Evolutionary conservation across 129 eudicot genomes (phyloP), one percentile per base, ranked within the genome.

Genomic region (Helianthus tuberosus): DNA sequence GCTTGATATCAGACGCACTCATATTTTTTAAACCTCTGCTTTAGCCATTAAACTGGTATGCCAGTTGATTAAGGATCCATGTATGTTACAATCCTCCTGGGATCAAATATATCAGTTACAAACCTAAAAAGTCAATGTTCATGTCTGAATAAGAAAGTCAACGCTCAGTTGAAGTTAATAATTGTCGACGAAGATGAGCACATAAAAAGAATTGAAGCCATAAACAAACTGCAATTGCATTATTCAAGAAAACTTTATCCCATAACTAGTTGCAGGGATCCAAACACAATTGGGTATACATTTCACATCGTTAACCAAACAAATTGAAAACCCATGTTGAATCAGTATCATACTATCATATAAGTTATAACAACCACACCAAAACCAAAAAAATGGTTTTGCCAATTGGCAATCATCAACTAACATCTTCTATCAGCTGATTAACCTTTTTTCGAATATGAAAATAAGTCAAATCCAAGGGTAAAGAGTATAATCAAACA

Each of bases 381-480:
- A 72, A 68, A 68, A 38, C 46, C 54, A 47, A 53, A 69, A 54
- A 39, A 39, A 46, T 66, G 65, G 72, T 72, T 47, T 62, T 20
- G 48, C 36, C 69, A 9, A 60, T 49, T 39, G 71, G 52, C 78
- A 59, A 64, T 57, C 82, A 67, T 77, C 75, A 77, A 77, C 73
- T 5, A 58, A 77, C 71, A 71, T 69, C 72, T 53, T 76, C 77
- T 38, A 54, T 49, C 67, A 77, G 71, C 12, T 14, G 60, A 66
- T 38, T 58, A 73, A 55, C 66, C 47, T 79, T 67, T 54, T 51
- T 61, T 57, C 75, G 5, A 63, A 65, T 76, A 69, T 63, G 43
- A 68, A 75, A 68, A 79, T 29, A 20, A 71, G 72, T 69, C 50
- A 62, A 75, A 73, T 71, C 81, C 76, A 77, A 55, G 55, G 48